phyloP scores from a whole-genome alignment of 73 alveolate genomes.

The Paramecium biaurelia region DNA sequence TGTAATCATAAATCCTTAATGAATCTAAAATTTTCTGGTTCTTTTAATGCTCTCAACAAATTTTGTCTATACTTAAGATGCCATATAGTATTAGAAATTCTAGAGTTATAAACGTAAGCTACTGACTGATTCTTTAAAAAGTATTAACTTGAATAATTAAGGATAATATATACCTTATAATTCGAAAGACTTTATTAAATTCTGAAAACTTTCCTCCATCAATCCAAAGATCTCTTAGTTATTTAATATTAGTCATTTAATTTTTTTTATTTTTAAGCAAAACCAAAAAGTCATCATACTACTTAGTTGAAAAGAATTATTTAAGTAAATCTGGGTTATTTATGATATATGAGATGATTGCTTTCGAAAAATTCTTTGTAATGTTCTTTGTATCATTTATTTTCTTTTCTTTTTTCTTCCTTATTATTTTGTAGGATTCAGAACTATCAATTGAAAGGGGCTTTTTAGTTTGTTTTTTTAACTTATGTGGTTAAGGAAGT shows the following conservation, averaged over 20 bases:
- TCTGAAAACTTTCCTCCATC: conserved; percentile 9
- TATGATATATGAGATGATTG: conserved; percentile 48
- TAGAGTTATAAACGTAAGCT: conserved; percentile 20
- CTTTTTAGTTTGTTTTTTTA: neutral
- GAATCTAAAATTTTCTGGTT: conserved; percentile 35
- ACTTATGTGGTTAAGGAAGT: neutral
- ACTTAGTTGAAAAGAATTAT: neutral
- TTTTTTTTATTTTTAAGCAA: neutral
- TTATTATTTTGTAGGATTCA: neutral
- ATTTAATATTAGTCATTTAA: conserved; percentile 7
- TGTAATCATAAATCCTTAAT: conserved; percentile 22
- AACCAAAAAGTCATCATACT: neutral
- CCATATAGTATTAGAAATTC: conserved; percentile 39
- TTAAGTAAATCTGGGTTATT: conserved; percentile 27
- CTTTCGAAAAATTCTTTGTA: conserved; percentile 58
- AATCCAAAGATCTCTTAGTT: conserved; percentile 25
- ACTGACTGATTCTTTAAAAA: neutral
- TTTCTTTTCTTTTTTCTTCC: conserved; percentile 1
- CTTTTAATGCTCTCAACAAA: neutral
- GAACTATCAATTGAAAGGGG: neutral
- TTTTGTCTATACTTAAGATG: conserved; percentile 36
- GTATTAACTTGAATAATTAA: neutral
- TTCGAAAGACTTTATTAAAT: conserved; percentile 34
- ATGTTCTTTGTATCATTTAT: conserved; percentile 56
- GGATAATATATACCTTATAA: neutral